These are phyloP conservation scores for Aspergillus niger DNA, from an alignment of 2,329 filamentous ascomycete genomes.

Conservation along the genomic window DNA sequence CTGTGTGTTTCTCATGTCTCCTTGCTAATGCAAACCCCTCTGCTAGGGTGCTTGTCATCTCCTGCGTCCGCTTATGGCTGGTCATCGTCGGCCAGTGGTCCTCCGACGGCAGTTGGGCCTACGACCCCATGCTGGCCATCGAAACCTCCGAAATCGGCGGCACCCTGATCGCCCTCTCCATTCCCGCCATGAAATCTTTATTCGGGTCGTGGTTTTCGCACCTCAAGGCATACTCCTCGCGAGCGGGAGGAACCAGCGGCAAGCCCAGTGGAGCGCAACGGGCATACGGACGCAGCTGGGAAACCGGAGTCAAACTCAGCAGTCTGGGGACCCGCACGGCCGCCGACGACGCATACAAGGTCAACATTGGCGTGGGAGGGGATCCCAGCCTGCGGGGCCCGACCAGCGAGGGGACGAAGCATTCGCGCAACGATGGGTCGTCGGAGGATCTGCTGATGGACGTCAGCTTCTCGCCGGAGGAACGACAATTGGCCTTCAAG, in stretches of 20 bases:
- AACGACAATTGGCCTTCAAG: background rate
- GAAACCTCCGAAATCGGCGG: constrained; percentile 55
- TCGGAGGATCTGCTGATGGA: background rate
- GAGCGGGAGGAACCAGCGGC: background rate
- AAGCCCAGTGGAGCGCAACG: background rate
- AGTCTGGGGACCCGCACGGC: background rate
- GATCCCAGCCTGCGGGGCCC: background rate
- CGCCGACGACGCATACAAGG: background rate
- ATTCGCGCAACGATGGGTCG: background rate
- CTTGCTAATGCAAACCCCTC: constrained; percentile 2
- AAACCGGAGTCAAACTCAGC: background rate
- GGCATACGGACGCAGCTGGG: background rate
- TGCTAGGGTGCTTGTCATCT: constrained; percentile 53
- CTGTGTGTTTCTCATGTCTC: too few species aligned
- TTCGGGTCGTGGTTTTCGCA: constrained; percentile 29
- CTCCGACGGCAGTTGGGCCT: constrained; percentile 53
- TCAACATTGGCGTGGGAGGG: background rate
- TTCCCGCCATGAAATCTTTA: constrained; percentile 54
- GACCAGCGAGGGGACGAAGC: background rate
- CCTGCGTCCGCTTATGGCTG: constrained; percentile 50
- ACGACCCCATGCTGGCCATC: constrained; percentile 53
- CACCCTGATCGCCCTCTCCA: constrained; percentile 54
- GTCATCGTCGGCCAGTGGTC: constrained; percentile 52
- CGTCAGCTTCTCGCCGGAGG: background rate
- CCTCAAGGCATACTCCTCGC: background rate